Evolutionary conservation across 1,139 yeast genomes (phyloP), one percentile per base, ranked within the genome.

Genomic region (Pichia sp.): DNA sequence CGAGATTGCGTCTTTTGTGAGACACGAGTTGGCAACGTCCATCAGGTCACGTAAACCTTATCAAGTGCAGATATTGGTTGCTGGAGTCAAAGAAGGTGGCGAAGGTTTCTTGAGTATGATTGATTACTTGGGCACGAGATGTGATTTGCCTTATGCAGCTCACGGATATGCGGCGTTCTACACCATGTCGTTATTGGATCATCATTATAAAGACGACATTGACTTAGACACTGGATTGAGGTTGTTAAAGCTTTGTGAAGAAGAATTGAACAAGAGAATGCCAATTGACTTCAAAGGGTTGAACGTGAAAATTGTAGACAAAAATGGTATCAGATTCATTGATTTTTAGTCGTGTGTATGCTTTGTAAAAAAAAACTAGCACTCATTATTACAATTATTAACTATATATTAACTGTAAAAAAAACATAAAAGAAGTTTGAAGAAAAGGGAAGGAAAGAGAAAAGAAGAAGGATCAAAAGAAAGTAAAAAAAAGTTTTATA

Each of bases 111-210:
- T 93, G 67, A 85, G 87, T 68, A 91, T 95, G 86, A 88, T 95
- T 63, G 99, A 93, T 70, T 93, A 93, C 70, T 76, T 95, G 65
- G 99, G 99, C 3, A 90, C 99, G 4, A 83, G 85, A 62, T 96
- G 86, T 17, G 90, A 86, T 59, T 77, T 93, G 57, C 98, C 99
- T 24, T 93, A 95, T 68, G 97, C 96, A 12, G 96, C 97, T 2
- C 97, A 91, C 67, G 99, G 99, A 2, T 93, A 95, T 67, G 96
- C 99, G 40, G 96, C 95, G 2, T 95, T 91, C 72, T 93, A 93
- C 71, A 85, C 96, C 48, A 80, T 90, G 70, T 88, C 99, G 4
- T 75, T 93, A 60, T 78, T 95, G 64, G 99, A 93, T 74, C 91
- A 87, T 64, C 97, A 92, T 72, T 91, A 92, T 73, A 80, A 85